Percentiles rank a stretch among this genome's conserved stretches.
Conservation (phyloP, 345 rosid genomes). For the Turnera subulata region DNA sequence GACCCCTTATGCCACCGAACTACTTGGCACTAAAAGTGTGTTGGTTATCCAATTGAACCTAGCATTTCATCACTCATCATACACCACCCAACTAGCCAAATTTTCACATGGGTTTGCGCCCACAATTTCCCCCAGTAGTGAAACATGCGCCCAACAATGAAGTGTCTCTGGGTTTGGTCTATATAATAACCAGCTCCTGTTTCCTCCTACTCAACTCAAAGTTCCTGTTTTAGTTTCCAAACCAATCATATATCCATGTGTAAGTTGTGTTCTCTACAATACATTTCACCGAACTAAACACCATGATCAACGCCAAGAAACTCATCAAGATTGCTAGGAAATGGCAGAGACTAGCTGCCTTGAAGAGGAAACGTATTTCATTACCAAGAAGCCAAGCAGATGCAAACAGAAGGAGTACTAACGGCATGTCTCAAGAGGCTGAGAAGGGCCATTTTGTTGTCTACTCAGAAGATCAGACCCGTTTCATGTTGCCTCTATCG, state of each 20-base stretch:
- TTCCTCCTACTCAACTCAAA: not conserved
- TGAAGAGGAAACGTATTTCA: constrained; percentile 11
- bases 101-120: not conserved
- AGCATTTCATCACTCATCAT: too few relatives aligned
- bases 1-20: too few relatives aligned
- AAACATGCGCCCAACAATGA: not conserved
- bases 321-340: constrained; percentile 11
- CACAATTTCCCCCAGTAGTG: not conserved
- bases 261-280: not conserved
- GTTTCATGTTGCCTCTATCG: constrained; percentile 27
- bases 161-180: not conserved
- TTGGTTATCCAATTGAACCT: too few relatives aligned
- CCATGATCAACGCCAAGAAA: constrained; percentile 4
- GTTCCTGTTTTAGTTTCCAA: not conserved
- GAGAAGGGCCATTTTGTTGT: constrained; percentile 33
- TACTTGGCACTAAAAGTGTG: too few relatives aligned
- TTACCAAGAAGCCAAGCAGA: constrained; percentile 1
- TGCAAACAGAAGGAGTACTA: too few relatives aligned
- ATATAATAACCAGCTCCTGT: too few relatives aligned
- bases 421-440: not conserved
- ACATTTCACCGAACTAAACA: not conserved
- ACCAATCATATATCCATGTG: too few relatives aligned
- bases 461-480: constrained; percentile 23
- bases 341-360: constrained; percentile 14
- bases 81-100: too few relatives aligned